Conservation (phyloP, 2,329 filamentous ascomycete genomes). For the Phialemonium atrogriseum region DNA sequence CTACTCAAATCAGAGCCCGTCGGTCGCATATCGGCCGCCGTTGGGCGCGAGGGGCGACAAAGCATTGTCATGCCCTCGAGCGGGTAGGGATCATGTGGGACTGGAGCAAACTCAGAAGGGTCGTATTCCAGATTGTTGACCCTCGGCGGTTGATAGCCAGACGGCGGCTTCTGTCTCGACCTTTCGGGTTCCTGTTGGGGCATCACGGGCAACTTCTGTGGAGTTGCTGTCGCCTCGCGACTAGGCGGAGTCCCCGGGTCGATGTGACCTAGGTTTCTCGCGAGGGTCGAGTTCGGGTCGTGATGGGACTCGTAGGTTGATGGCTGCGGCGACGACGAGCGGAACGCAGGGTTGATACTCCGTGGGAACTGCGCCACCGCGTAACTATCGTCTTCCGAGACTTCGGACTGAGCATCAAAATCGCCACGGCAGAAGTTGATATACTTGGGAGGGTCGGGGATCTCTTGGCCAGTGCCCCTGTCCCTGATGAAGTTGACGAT, state of each 20-base stretch:
- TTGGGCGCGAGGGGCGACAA: too few species aligned
- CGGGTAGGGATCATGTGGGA: constrained; percentile 90
- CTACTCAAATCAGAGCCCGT: constrained; percentile 27
- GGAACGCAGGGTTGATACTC: constrained; percentile 90
- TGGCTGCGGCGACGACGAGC: constrained; percentile 91
- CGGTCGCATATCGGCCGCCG: too few species aligned
- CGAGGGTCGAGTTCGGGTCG: constrained; percentile 69
- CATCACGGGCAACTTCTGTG: constrained; percentile 35
- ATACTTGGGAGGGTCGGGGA: constrained; percentile 92
- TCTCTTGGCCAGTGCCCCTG: constrained; percentile 87
- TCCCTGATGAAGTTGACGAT: constrained; percentile 84
- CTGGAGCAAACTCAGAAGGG: constrained; percentile 51
- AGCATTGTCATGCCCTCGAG: constrained; percentile 97
- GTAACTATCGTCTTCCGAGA: constrained; percentile 80
- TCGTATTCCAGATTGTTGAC: constrained; percentile 33
- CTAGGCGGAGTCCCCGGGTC: constrained; percentile 35
- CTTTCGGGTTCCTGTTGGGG: constrained; percentile 9
- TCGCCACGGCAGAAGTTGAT: constrained; percentile 98
- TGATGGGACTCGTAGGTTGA: constrained; percentile 90
- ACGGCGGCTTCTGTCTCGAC: constrained; percentile 11
- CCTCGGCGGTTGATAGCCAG: constrained; percentile 15
- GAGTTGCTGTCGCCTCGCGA: constrained; percentile 41
- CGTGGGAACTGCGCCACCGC: constrained; percentile 93
- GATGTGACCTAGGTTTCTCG: constrained; percentile 57
- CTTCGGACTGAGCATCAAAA: constrained; percentile 71